Conservation (phyloP, 306 rosid genomes). For the Senna siamea region DNA sequence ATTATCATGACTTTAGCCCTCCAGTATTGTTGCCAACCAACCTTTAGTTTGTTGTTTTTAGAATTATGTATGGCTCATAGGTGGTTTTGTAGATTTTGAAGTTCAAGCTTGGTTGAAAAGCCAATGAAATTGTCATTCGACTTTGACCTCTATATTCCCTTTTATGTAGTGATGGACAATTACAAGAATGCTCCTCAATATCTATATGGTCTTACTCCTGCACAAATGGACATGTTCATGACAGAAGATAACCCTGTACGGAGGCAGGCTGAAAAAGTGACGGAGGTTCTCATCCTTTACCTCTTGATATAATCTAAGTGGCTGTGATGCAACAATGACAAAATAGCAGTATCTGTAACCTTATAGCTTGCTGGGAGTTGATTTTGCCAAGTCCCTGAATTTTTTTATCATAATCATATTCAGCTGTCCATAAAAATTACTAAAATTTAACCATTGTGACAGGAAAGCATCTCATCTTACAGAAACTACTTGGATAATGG, state of each 20-base stretch:
- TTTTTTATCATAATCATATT: not conserved
- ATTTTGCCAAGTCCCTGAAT: constrained; percentile 6
- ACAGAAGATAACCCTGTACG: constrained; percentile 74
- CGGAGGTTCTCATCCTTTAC: constrained; percentile 66
- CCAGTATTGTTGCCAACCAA: not conserved
- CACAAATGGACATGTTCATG: constrained; percentile 96
- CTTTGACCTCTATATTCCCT: constrained; percentile 35
- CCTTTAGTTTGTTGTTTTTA: constrained; percentile 4
- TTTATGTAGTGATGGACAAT: constrained; percentile 75
- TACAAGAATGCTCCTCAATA: constrained; percentile 70
- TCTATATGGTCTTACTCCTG: constrained; percentile 85
- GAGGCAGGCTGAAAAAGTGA: constrained; percentile 62
- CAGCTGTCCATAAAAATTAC: constrained; percentile 16
- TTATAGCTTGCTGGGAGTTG: constrained; percentile 25
- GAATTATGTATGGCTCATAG: constrained; percentile 7
- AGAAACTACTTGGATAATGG: constrained; percentile 75
- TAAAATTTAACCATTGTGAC: constrained; percentile 39
- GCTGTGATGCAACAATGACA: constrained; percentile 10
- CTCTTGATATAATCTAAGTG: constrained; percentile 17
- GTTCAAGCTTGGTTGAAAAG: constrained; percentile 5
- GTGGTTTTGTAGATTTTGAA: constrained; percentile 1
- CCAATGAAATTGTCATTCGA: constrained; percentile 2
- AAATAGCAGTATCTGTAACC: not conserved
- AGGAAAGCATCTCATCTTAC: constrained; percentile 87
- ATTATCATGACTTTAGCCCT: constrained; percentile 1